Base-by-base conservation (phyloP, 768 basidiomycete species). In the Leucocoprinus sp. region DNA sequence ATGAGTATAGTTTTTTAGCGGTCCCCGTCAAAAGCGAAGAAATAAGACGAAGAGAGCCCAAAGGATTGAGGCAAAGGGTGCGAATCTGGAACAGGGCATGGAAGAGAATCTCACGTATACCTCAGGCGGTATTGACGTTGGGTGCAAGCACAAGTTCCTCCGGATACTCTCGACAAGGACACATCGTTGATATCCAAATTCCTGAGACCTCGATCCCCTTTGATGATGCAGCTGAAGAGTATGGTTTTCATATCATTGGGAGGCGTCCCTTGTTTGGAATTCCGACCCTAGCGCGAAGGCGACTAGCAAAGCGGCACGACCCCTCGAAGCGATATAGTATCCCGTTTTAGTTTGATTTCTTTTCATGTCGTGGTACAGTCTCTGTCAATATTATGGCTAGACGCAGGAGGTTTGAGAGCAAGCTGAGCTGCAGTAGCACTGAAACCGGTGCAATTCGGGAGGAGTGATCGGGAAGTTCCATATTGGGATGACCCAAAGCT, bases 371-470 rank as follows among this genome's bases (percentile, higher is more conserved):
- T 31, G 31, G 31, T 31, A 11, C n/a, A 31, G 31, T 31, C 31
- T 3, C 9, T 6, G 6, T 28, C 12, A 28, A 11, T 11, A 31
- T 5, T 5, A 31, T 31, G 9, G 9, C 9, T 12, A 8, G 11
- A 11, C 31, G 31, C 14, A n/a, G 4, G 31, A 4, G n/a, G 11
- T 31, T 31, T 31, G n/a, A 31, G n/a, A n/a, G n/a, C n/a, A n/a
- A 31, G 9, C n/a, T 31, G 6, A 31, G n/a, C n/a, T n/a, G 9
- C 5, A 5, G 31, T n/a, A 5, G 14, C 31, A 11, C 11, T 8
- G 31, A 31, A n/a, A 31, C 48, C 57, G 57, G 57, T 50, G 35
- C 35, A 53, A 37, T 36, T 52, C 57, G 52, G 41, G 43, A 37
- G 27, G 18, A 41, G 26, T 48, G 48, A 54, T 51, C 35, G 45